Evolutionary conservation across 2,329 filamentous ascomycete genomes (phyloP), one percentile per base, ranked within the genome.

Genomic region (Claviceps sp.): DNA sequence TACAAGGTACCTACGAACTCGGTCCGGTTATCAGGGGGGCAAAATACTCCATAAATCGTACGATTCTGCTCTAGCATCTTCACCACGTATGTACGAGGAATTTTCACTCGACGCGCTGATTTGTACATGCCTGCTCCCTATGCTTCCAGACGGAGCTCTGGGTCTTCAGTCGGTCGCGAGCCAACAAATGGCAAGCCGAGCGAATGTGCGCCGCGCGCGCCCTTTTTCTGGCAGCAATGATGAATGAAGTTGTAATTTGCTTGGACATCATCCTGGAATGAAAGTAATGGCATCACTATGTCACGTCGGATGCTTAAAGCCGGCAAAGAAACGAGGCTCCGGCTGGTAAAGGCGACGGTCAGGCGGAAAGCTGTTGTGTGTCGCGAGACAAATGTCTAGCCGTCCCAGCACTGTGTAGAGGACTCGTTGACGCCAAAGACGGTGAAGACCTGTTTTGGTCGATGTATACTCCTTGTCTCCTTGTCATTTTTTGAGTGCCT

Each of bases 121-220:
- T 56, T 24, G 20, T 60, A 5, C 55, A 60, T 40, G 58, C 44
- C 2, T 61, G 53, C 45, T 20, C 20, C 2, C 43, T 57, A 14
- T 45, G 20, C 41, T 55, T 54, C 1, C 54, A 37, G 20, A 55
- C 59, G 48, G 58, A 61, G 47, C 50, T 60, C n/a, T 58, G 56
- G 57, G 41, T 62, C 7, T 62, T 61, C 7, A 54, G 57, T 48
- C 53, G 59, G 3, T 55, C 57, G 13, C 58, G 60, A 1, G 4
- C 54, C n/a, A 60, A 58, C 5, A 54, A 55, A 58, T 46, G 34
- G 49, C 4, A 48, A 58, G 42, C 55, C 54, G 37, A 51, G 49
- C 5, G 54, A 54, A 42, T 51, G 54, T 50, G 57, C 57, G n/a
- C n/a, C n/a, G n/a, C n/a, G n/a, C n/a, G 34, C 48, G 53, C n/a